Evolutionary conservation across 768 basidiomycete species (phyloP), one percentile per base, ranked within the genome.

Genomic region (Collybia nuda): DNA sequence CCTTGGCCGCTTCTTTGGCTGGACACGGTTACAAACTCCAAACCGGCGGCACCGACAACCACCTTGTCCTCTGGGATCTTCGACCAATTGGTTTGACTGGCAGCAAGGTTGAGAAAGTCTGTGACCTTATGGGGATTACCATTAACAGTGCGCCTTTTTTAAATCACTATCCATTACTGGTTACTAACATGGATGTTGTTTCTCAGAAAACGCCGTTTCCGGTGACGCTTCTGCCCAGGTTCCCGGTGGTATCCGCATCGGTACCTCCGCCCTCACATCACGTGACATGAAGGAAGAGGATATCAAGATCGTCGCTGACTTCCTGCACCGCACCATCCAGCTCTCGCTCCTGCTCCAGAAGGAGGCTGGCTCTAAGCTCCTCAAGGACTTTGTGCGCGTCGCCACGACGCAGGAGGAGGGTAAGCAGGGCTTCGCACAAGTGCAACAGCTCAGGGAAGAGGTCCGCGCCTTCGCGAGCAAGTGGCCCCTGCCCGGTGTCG

Each of bases 31-130:
- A 98, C 82, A 93, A 88, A 73, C 90, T 99, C 57, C 95, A 98
- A 76, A 98, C 96, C 12, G 85, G 81, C 50, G 97, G 97, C 52
- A 95, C 94, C 15, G 97, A 98, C 69, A 98, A 92, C 79, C 97
- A 99, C 70, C 85, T 98, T 57, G 86, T 98, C 43, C 88, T 99
- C 43, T 98, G 95, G 96, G 97, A 98, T 64, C 82, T 98, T 54
- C 84, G 97, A 29, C 97, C 97, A 24, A 79, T 97, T 55, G 90
- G 92, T 43, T 75, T 98, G 65, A 98, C 97, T n/a, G 97, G 97
- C 44, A 90, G 87, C 77, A 98, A 98, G 74, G 85, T 99, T 51
- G 96, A 98, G 79, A 98, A 97, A 79, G 84, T 99, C 59, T 97
- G 97, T 69, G 96, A 98, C 67, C 79, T 97, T 44, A 84, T 93